Percentiles rank a stretch among this genome's conserved stretches.
phyloP scores from a whole-genome alignment of 176 grass and related monocot genomes.

The Puccinellia tenuiflora region DNA sequence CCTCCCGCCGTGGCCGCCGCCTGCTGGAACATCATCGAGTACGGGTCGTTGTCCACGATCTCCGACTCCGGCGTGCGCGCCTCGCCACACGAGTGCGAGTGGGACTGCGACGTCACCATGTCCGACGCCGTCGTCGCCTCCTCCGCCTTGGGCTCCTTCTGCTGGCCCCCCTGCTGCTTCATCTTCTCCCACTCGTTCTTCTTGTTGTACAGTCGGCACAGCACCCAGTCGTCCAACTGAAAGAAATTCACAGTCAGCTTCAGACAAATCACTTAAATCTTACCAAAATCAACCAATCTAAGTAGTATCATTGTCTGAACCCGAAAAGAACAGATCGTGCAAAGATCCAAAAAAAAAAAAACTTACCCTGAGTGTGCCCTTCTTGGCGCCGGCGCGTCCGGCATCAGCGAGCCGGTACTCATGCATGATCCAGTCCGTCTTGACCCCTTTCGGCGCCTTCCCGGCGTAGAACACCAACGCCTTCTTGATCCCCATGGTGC shows the following conservation, averaged over 20 bases:
- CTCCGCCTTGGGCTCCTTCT: conserved; percentile 22
- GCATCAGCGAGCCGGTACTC: conserved; percentile 68
- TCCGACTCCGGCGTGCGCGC: conserved; percentile 60
- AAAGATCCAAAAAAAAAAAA: too few species aligned
- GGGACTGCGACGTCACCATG: conserved; percentile 39
- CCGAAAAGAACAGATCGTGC: background rate
- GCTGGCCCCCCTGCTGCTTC: conserved; percentile 34
- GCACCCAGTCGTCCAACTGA: conserved; percentile 88
- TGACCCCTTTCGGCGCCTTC: conserved; percentile 65
- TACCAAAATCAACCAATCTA: background rate
- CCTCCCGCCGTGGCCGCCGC: background rate
- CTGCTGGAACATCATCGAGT: background rate
- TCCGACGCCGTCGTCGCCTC: background rate
- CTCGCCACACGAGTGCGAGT: conserved; percentile 56
- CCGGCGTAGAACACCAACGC: conserved; percentile 85
- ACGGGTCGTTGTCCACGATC: conserved; percentile 53
- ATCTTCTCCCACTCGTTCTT: conserved; percentile 89
- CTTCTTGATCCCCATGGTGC: conserved; percentile 85
- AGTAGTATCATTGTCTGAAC: background rate
- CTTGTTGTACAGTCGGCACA: conserved; percentile 83
- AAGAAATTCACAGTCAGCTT: background rate
- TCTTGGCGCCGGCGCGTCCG: conserved; percentile 21
- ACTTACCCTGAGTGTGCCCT: conserved; percentile 44
- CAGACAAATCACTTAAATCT: background rate
- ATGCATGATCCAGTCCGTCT: conserved; percentile 98